Conservation (phyloP, 208 protist species). For the Leishmania major region DNA sequence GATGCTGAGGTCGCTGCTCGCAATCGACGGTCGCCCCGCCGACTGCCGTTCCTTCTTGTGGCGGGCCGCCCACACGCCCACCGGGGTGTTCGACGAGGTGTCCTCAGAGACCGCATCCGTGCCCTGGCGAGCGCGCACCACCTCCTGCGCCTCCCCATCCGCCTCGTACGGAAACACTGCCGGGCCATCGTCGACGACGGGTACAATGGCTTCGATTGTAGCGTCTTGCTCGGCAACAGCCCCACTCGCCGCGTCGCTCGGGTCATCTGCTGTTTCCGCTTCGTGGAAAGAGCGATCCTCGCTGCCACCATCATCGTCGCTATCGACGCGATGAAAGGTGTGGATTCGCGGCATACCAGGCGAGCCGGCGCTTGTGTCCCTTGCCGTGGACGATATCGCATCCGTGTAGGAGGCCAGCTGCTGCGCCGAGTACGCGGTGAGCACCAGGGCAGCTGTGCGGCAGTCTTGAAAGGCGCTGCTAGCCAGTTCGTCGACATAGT, state of each 20-base stretch:
- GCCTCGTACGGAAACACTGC: neutral
- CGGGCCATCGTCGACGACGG: neutral
- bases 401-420: neutral
- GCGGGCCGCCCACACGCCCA: slow-evolving; percentile 15
- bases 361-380: neutral
- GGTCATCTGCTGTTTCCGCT: neutral
- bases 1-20: neutral
- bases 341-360: too few species aligned
- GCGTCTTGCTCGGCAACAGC: neutral
- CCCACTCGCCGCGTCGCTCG: neutral
- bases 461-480: slow-evolving; percentile 43
- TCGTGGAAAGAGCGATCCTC: neutral
- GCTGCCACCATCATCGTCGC: neutral
- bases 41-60: slow-evolving; percentile 4
- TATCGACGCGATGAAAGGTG: neutral
- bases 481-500: slow-evolving; percentile 22
- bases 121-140: neutral
- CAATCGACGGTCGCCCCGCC: neutral
- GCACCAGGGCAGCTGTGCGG: slow-evolving; percentile 5
- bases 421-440: neutral
- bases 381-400: neutral
- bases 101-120: too few species aligned
- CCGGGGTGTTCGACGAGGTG: slow-evolving; percentile 9
- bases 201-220: slow-evolving; percentile 1
- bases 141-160: neutral